Evolutionary conservation across 2,329 filamentous ascomycete genomes (phyloP).

Genomic region (Talaromyces piceae): DNA sequence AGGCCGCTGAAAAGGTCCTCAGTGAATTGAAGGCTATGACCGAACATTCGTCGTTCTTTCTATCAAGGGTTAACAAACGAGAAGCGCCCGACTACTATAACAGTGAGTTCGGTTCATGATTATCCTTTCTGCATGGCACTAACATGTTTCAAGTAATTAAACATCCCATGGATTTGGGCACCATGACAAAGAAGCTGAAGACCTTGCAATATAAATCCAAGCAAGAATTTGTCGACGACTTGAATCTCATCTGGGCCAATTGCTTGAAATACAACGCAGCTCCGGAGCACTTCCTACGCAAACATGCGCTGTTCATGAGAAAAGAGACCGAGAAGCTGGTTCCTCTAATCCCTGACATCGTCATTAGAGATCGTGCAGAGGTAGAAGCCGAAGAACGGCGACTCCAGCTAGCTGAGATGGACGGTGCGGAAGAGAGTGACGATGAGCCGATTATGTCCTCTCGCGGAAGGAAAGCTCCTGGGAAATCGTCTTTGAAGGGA

Average conservation of each 20-base stretch:
- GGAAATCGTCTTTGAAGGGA: conserved; percentile 68
- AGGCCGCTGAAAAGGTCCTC: conserved; percentile 91
- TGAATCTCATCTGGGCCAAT: conserved; percentile 95
- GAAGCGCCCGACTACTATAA: conserved; percentile 94
- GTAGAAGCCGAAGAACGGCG: conserved; percentile 80
- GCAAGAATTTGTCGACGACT: conserved; percentile 84
- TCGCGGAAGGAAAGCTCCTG: conserved; percentile 77
- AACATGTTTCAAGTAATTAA: conserved; percentile 66
- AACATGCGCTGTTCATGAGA: conserved; percentile 92
- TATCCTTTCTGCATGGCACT: conserved; percentile 11
- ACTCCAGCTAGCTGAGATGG: conserved; percentile 74
- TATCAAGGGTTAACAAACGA: conserved; percentile 91
- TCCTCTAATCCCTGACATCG: conserved; percentile 86
- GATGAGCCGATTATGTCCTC: conserved; percentile 99
- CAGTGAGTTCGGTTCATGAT: conserved; percentile 50
- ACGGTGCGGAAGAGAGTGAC: conserved; percentile 83
- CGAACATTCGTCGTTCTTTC: conserved; percentile 92
- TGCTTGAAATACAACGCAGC: conserved; percentile 94
- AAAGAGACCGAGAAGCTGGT: conserved; percentile 97
- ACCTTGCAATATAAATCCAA: conserved; percentile 75
- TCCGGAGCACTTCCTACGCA: conserved; percentile 74
- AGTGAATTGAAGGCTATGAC: conserved; percentile 96
- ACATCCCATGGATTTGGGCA: conserved; percentile 93
- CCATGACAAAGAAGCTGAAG: conserved; percentile 97
- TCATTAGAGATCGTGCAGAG: conserved; percentile 83